Base-by-base conservation (phyloP, 2,329 filamentous ascomycete species). In the Colletotrichum orbiculare region DNA sequence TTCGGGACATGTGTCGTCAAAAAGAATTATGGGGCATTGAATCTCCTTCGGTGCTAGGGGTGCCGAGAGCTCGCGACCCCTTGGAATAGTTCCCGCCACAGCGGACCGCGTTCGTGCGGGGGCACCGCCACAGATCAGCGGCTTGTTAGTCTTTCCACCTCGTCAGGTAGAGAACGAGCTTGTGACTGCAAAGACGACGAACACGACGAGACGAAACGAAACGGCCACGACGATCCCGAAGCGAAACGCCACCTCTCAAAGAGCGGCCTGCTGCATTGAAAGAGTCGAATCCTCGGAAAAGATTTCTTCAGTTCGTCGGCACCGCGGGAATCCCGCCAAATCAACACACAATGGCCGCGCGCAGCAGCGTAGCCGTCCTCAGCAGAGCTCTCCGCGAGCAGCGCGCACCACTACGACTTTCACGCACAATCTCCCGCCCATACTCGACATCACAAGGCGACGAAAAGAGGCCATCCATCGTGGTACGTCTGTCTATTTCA, bases 1-100 rank as follows among this genome's bases (percentile, higher is more conserved):
- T 64, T 62, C 41, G 67, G 68, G 68, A 69, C 67, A 69, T 69
- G 68, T 69, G 68, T 69, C 67, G 68, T 69, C 58, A 69, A 67
- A 64, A 52, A 42, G 61, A 65, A 56, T 42, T 57, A 63, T 43
- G 52, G 63, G 62, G 52, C 56, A 45, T 25, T 25, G 25, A 25
- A 25, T 46, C 39, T 50, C 61, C 45, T 52, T 64, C 56, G 57
- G 57, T 38, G 38, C 41, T 52, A 56, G 57, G 50, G 62, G 50
- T 55, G 37, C 41, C 58, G 35, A 64, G 48, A 42, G 25, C 25
- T 4, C 25, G 25, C 25, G 25, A 33, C 25, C 47, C 47, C 43
- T 46, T n/a, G 12, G 25, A n/a, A 17, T 43, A 50, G n/a, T 42
- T 62, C 39, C 56, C 48, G 58, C 63, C 47, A 66, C 53, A 62